A percentile compares a stretch with the other conserved stretches of the same genome.
Evolutionary conservation across 106 monocot genomes (phyloP).

Genomic region (Acanthochlamys bracteata): DNA sequence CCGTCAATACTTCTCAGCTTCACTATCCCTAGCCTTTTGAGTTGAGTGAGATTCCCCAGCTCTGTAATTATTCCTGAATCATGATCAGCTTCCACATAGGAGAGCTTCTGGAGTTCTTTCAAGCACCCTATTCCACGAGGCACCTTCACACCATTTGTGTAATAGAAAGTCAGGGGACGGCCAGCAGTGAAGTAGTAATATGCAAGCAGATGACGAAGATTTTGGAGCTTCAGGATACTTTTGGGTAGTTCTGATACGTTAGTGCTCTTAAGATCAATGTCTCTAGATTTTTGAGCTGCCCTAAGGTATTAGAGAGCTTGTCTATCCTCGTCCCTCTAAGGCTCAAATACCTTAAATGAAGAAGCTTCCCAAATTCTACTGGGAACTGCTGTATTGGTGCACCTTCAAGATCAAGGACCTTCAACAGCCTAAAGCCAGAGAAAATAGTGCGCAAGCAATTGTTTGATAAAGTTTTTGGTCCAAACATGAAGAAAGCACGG

Average conservation of each 20-base stretch:
- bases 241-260: conserved; percentile 20
- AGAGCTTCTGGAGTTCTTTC: conserved; percentile 19
- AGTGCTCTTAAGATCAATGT: conserved; percentile 35
- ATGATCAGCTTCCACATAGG: conserved; percentile 12
- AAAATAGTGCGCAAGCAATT: conserved; percentile 5
- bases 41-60: conserved; percentile 18
- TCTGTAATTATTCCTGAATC: conserved; percentile 9
- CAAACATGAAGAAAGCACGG: conserved; percentile 24
- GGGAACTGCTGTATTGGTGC: conserved; percentile 18
- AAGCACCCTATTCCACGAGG: conserved; percentile 20
- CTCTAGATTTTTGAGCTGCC: conserved; percentile 23
- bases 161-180: conserved; percentile 11
- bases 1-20: conserved; percentile 25
- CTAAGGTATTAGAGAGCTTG: conserved; percentile 18
- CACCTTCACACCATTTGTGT: conserved; percentile 13
- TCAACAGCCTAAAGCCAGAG: conserved; percentile 15
- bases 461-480: neutral
- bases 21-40: conserved; percentile 23
- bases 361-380: conserved; percentile 13
- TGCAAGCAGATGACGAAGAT: conserved; percentile 30
- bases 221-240: conserved; percentile 20
- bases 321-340: conserved; percentile 24
- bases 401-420: conserved; percentile 27
- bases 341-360: conserved; percentile 27
- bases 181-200: conserved; percentile 17